Conservation (phyloP, 1,284 basidiomycete species). For the Spongiforma sp. region DNA sequence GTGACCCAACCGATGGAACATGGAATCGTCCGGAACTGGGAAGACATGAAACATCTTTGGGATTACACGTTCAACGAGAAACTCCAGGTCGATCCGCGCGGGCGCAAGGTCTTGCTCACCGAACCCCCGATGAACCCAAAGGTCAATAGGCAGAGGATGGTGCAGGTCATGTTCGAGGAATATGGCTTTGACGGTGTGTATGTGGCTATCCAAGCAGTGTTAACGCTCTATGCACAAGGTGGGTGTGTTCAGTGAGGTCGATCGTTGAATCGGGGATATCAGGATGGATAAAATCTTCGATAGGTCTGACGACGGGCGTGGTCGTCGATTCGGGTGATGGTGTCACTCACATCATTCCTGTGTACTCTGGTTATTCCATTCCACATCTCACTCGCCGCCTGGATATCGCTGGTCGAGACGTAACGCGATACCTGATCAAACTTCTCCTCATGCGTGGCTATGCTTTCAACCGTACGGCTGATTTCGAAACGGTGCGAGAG, state of each 20-base stretch:
- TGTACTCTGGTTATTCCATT: constrained; percentile 96
- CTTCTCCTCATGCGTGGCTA: constrained; percentile 98
- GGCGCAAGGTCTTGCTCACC: constrained; percentile 92
- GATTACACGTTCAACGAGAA: constrained; percentile 99
- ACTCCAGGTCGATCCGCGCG: constrained; percentile 86
- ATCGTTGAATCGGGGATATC: background rate
- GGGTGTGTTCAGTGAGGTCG: constrained; percentile 34
- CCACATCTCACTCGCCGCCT: constrained; percentile 94
- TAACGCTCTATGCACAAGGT: constrained; percentile 99
- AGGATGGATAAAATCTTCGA: constrained; percentile 2
- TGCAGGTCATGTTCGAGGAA: constrained; percentile 99
- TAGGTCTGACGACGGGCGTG: constrained; percentile 97
- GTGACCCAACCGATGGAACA: constrained; percentile 99
- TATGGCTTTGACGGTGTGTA: constrained; percentile 98
- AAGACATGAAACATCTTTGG: constrained; percentile 99
- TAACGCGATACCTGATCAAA: constrained; percentile 99
- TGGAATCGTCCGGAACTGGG: constrained; percentile 98
- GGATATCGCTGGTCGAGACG: constrained; percentile 98
- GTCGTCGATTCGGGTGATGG: constrained; percentile 99
- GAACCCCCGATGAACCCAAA: constrained; percentile 99
- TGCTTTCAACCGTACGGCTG: constrained; percentile 98
- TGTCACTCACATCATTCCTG: constrained; percentile 98
- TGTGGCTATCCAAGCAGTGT: constrained; percentile 97
- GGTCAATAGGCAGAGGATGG: constrained; percentile 92
- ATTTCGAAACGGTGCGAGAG: constrained; percentile 98